These are phyloP conservation scores for Ceratobasidium sp. DNA, from an alignment of 1,284 basidiomycete genomes.

Conservation along the genomic window DNA sequence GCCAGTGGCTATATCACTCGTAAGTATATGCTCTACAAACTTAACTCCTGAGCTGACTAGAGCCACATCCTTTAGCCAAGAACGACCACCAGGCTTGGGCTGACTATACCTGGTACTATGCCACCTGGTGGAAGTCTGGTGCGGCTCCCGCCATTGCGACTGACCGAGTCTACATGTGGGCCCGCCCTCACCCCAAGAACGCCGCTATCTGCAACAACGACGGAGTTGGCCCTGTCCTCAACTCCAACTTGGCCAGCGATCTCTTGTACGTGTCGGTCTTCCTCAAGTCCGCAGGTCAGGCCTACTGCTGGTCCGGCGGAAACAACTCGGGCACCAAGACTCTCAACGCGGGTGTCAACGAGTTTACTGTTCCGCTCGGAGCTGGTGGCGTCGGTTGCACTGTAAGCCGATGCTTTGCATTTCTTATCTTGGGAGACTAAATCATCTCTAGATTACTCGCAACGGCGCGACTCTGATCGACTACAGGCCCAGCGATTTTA, in stretches of 20 bases:
- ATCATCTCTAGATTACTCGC: slow-evolving; percentile 3
- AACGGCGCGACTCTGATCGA: slow-evolving; percentile 3
- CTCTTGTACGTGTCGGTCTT: slow-evolving; percentile 22
- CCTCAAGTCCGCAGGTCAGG: neutral
- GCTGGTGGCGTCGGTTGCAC: slow-evolving; percentile 13
- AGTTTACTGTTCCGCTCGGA: slow-evolving; percentile 19
- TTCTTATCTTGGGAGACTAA: neutral
- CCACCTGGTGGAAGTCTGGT: slow-evolving; percentile 37
- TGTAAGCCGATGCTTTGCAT: slow-evolving; percentile 1
- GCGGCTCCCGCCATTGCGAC: slow-evolving; percentile 44
- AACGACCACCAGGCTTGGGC: slow-evolving; percentile 23
- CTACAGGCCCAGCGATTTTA: slow-evolving; percentile 23
- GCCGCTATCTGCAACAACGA: slow-evolving; percentile 41
- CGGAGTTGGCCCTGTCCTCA: slow-evolving; percentile 1
- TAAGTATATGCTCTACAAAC: neutral
- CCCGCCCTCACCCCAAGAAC: slow-evolving; percentile 51
- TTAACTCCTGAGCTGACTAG: neutral
- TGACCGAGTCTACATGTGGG: slow-evolving; percentile 51
- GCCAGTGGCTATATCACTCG: neutral
- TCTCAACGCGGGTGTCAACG: slow-evolving; percentile 7
- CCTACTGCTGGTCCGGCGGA: neutral
- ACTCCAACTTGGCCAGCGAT: slow-evolving; percentile 18
- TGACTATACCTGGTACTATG: slow-evolving; percentile 33
- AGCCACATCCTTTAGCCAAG: neutral
- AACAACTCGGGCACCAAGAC: slow-evolving; percentile 12